These are phyloP conservation scores for Tolypocladium amazonense DNA, from an alignment of 2,329 filamentous ascomycete genomes.

Conservation along the genomic window DNA sequence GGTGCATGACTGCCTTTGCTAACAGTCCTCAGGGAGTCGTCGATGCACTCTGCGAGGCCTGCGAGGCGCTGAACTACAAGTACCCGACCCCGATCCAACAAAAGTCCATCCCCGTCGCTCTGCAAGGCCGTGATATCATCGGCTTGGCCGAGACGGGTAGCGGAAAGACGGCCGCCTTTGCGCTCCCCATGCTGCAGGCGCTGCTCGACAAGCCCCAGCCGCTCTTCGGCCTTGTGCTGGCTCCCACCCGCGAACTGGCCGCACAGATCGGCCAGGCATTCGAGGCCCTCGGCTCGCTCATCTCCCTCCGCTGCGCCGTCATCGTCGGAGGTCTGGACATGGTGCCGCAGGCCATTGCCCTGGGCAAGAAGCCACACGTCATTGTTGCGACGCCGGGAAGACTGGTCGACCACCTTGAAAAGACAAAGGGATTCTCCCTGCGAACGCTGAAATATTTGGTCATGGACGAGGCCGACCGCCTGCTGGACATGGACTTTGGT, in stretches of 20 bases:
- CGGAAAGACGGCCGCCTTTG: conserved; percentile 94
- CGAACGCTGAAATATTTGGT: conserved; percentile 76
- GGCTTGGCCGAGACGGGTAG: conserved; percentile 91
- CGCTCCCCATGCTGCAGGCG: conserved; percentile 81
- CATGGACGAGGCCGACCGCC: conserved; percentile 87
- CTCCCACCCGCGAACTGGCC: conserved; percentile 87
- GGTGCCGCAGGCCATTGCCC: conserved; percentile 79
- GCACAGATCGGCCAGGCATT: conserved; percentile 84
- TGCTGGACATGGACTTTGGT: conserved; percentile 90
- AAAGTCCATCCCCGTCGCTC: conserved; percentile 70
- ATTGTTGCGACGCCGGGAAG: conserved; percentile 87
- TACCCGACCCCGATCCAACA: conserved; percentile 80
- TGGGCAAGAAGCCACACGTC: conserved; percentile 94
- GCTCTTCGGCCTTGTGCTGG: conserved; percentile 80
- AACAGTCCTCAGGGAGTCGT: conserved; percentile 55
- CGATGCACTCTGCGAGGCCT: conserved; percentile 82
- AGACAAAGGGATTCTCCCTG: conserved; percentile 91
- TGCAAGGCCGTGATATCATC: conserved; percentile 77
- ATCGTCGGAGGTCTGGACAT: conserved; percentile 94
- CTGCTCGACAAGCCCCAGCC: conserved; percentile 81
- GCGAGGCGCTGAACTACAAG: conserved; percentile 71
- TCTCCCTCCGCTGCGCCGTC: conserved; percentile 76
- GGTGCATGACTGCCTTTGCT: background rate
- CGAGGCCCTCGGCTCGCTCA: conserved; percentile 76
- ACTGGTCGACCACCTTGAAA: conserved; percentile 84